phyloP scores from a whole-genome alignment of 2,329 filamentous ascomycete genomes.

The Colletotrichum magnum region DNA sequence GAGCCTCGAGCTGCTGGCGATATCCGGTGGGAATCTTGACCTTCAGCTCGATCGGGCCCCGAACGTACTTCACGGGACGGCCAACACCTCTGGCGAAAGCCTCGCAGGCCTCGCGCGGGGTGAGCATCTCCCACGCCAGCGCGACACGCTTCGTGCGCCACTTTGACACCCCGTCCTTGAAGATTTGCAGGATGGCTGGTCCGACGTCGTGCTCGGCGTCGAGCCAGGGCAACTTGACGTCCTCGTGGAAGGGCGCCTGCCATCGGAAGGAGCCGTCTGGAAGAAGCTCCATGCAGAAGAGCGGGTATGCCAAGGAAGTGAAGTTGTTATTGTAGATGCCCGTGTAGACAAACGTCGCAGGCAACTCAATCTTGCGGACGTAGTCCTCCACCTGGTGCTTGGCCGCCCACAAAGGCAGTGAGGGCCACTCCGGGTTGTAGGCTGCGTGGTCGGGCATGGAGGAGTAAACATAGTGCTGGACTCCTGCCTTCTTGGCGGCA shows the following conservation, averaged over 20 bases:
- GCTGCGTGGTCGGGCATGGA: slow-evolving; percentile 96
- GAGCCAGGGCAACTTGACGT: slow-evolving; percentile 92
- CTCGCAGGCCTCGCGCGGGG: slow-evolving; percentile 84
- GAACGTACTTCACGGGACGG: slow-evolving; percentile 83
- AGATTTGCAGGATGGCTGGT: slow-evolving; percentile 90
- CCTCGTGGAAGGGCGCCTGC: slow-evolving; percentile 93
- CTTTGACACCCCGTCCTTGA: slow-evolving; percentile 90
- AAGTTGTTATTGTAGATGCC: slow-evolving; percentile 99
- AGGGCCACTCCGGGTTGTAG: slow-evolving; percentile 83
- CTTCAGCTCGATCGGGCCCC: slow-evolving; percentile 84
- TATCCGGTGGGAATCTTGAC: slow-evolving; percentile 92
- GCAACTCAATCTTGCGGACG: slow-evolving; percentile 83
- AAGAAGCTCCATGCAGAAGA: slow-evolving; percentile 95
- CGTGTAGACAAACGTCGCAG: slow-evolving; percentile 93
- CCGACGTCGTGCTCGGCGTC: slow-evolving; percentile 97
- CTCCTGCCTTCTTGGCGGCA: slow-evolving; percentile 85
- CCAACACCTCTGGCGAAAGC: slow-evolving; percentile 85
- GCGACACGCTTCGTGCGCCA: slow-evolving; percentile 88
- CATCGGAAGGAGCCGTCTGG: slow-evolving; percentile 89
- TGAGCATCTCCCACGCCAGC: slow-evolving; percentile 90
- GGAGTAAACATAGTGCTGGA: slow-evolving; percentile 95
- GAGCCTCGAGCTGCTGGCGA: slow-evolving; percentile 83
- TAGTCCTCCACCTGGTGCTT: slow-evolving; percentile 97
- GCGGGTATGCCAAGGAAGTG: slow-evolving; percentile 89
- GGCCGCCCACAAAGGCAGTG: slow-evolving; percentile 89